Conservation (phyloP, 768 basidiomycete species). For the Tricholoma furcatifolium region DNA sequence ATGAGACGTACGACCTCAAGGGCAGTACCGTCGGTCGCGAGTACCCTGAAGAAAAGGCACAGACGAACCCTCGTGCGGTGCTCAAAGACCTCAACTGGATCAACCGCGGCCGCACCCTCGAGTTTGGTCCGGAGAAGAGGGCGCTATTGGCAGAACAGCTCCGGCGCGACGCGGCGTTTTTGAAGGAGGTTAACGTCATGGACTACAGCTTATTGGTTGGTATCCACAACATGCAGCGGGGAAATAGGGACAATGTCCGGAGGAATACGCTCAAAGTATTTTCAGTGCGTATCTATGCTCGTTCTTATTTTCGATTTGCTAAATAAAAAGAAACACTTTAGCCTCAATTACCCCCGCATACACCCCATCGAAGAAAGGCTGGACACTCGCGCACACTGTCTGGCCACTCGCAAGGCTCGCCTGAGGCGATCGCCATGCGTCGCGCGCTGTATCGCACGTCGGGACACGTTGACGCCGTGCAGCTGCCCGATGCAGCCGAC, state of each 20-base stretch:
- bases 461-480: slow-evolving; percentile 53
- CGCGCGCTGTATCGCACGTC: slow-evolving; percentile 77
- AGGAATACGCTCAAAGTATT: slow-evolving; percentile 91
- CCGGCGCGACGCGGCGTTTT: slow-evolving; percentile 79
- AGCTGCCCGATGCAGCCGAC: slow-evolving; percentile 20
- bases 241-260: slow-evolving; percentile 89
- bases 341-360: slow-evolving; percentile 61
- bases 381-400: slow-evolving; percentile 28
- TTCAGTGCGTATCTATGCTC: slow-evolving; percentile 54
- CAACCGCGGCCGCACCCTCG: slow-evolving; percentile 68
- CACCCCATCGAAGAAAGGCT: slow-evolving; percentile 55
- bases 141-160: slow-evolving; percentile 91
- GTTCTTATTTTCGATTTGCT: neutral
- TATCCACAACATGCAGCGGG: slow-evolving; percentile 87
- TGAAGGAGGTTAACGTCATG: slow-evolving; percentile 87
- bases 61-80: slow-evolving; percentile 81
- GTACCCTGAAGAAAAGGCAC: slow-evolving; percentile 82
- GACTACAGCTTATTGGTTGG: slow-evolving; percentile 95
- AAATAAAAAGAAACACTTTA: slow-evolving; percentile 23
- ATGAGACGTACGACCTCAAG: slow-evolving; percentile 97
- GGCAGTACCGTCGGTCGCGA: slow-evolving; percentile 88
- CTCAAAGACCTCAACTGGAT: slow-evolving; percentile 99
- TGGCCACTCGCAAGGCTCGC: slow-evolving; percentile 47
- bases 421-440: slow-evolving; percentile 82
- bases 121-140: slow-evolving; percentile 95